Base-by-base conservation (phyloP, 768 basidiomycete genomes). In the Xerocomellus intermedius region DNA sequence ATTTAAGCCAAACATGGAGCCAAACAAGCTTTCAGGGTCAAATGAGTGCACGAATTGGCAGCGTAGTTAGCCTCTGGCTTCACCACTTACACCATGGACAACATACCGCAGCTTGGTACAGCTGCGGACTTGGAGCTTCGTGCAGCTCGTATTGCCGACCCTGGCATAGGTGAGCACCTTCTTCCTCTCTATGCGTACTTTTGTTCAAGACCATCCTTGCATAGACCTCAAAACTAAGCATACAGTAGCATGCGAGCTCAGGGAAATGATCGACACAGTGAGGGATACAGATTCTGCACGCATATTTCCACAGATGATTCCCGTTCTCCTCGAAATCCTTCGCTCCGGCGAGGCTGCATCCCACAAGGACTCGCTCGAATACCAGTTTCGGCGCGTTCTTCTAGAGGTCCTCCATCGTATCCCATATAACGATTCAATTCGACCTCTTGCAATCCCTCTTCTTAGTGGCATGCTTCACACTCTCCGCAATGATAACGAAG, bases 401-500 rank as follows among this genome's bases (percentile, higher is more conserved):
- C 79, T 98, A 55, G 91, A 97, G 66, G 91, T 95, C 48, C 74
- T 98, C 28, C 89, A 94, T 72, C 87, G 94, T 39, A 79, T 98
- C 13, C 91, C 94, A 0, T 80, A 86, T 38, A 83, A 82, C 50
- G 97, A 98, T 50, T 75, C 81, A n/a, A 76, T 94, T 21, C 82
- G 89, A 38, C 78, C 81, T 48, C 86, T 89, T 58, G 79, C 84
- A 17, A 73, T 79, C 14, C 68, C 79, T 2, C 81, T 98, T 42
- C 89, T 90, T 69, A 79, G 78, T 51, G 86, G 92, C 49, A 85
- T 97, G 84, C 79, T 98, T 36, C 80, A 91, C 58, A 77, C 94
- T 49, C 79, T 98, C 30, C 86, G 89, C 24, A 76, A 82, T 60
- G 97, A 99, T 75, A 98, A 97, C 68, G 97, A 99, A 73, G 97